phyloP scores from a whole-genome alignment of 1,284 basidiomycete genomes.

The Cryptococcus amylolentus region DNA sequence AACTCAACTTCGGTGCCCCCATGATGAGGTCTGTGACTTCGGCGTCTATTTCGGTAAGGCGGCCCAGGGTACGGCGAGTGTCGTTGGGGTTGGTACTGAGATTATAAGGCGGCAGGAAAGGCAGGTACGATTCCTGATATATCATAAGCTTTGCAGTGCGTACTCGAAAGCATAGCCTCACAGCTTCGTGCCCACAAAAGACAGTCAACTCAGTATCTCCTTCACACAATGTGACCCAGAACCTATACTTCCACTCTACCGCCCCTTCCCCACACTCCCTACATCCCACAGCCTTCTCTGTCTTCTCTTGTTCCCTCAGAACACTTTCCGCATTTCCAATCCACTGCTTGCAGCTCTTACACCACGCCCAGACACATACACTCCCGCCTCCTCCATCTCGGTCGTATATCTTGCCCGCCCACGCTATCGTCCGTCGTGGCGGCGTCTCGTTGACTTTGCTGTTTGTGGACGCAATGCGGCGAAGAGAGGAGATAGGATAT shows the following conservation, averaged over 20 bases:
- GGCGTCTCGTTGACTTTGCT: neutral
- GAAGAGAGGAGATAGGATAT: neutral
- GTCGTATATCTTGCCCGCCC: slow-evolving; percentile 20
- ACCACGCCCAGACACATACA: slow-evolving; percentile 9
- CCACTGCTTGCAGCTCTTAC: slow-evolving; percentile 12
- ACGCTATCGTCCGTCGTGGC: neutral
- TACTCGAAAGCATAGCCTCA: neutral
- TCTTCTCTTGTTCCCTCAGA: too few relatives aligned
- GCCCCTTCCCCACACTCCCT: slow-evolving; percentile 21
- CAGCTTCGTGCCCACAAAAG: neutral
- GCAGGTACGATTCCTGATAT: slow-evolving; percentile 24
- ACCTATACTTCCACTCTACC: slow-evolving; percentile 26
- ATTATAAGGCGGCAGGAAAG: slow-evolving; percentile 25
- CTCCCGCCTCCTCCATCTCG: slow-evolving; percentile 6
- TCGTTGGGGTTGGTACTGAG: slow-evolving; percentile 24
- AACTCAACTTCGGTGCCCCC: neutral
- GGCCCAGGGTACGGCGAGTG: slow-evolving; percentile 6
- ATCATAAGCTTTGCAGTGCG: neutral
- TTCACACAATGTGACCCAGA: slow-evolving; percentile 23
- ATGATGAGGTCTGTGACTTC: neutral
- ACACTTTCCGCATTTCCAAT: neutral
- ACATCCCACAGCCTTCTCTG: slow-evolving; percentile 12
- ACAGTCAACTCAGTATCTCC: slow-evolving; percentile 18
- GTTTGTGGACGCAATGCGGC: neutral
- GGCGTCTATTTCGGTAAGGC: neutral